phyloP scores from a whole-genome alignment of 192 early-diverging fungal species.

The Coemansia sp. region DNA sequence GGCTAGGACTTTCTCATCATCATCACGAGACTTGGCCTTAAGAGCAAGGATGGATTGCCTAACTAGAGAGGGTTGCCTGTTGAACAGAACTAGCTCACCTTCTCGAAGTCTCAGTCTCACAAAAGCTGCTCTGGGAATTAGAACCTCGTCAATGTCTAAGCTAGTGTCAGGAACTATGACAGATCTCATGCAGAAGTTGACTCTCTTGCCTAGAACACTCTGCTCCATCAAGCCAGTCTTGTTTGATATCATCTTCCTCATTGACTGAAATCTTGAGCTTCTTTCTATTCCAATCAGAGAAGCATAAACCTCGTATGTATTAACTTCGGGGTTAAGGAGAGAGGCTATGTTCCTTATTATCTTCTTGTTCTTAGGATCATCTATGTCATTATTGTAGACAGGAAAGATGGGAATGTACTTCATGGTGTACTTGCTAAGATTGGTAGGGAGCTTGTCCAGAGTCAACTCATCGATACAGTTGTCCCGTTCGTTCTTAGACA shows the following conservation, averaged over 20 bases:
- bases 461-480: neutral
- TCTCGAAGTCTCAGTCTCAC: neutral
- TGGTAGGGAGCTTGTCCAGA: neutral
- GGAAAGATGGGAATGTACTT: conserved; percentile 11
- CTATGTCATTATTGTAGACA: conserved; percentile 10
- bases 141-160: conserved; percentile 6
- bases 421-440: neutral
- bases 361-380: conserved; percentile 5
- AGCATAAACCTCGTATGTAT: conserved; percentile 1
- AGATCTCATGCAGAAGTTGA: conserved; percentile 12
- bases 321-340: conserved; percentile 7
- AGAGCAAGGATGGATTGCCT: conserved; percentile 12
- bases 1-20: conserved; percentile 6
- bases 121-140: neutral
- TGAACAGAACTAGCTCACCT: conserved; percentile 2
- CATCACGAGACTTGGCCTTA: neutral
- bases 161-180: conserved; percentile 7
- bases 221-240: conserved; percentile 5
- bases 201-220: conserved; percentile 12
- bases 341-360: conserved; percentile 1
- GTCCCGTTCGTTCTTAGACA: neutral
- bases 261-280: neutral
- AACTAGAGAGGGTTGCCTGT: conserved; percentile 10
- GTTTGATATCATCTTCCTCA: conserved; percentile 4
- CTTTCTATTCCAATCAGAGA: conserved; percentile 4